Evolutionary conservation across 768 basidiomycete species (phyloP).

Genomic region (Botryobasidium botryosum): DNA sequence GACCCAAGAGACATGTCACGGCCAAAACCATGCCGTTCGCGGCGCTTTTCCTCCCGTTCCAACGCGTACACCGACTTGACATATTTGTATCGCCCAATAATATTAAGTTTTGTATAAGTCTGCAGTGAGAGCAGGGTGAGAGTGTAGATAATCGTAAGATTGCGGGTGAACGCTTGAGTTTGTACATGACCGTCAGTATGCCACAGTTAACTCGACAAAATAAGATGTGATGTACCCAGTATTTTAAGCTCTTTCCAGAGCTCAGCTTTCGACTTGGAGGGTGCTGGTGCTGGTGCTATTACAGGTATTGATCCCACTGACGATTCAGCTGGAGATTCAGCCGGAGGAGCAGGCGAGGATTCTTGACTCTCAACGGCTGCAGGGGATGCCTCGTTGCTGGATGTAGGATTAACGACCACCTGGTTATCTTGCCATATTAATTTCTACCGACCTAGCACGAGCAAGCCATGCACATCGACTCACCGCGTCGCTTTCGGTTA

Average conservation of each 20-base stretch:
- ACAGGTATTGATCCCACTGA: too few relatives aligned
- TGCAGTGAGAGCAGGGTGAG: slow-evolving; percentile 73
- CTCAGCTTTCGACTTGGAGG: slow-evolving; percentile 48
- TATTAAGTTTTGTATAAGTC: slow-evolving; percentile 68
- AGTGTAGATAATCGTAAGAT: slow-evolving; percentile 74
- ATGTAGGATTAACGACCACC: too few relatives aligned
- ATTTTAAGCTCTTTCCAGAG: slow-evolving; percentile 91
- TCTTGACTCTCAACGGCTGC: too few relatives aligned
- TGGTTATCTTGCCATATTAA: too few relatives aligned
- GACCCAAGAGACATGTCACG: background rate
- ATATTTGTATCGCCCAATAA: slow-evolving; percentile 72
- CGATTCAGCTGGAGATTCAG: too few relatives aligned
- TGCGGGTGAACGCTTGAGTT: slow-evolving; percentile 64
- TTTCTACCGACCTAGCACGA: too few relatives aligned
- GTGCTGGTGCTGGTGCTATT: background rate
- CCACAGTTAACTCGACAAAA: background rate
- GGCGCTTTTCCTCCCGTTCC: slow-evolving; percentile 23
- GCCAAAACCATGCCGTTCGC: background rate
- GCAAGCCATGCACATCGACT: too few relatives aligned
- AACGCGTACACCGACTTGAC: slow-evolving; percentile 45
- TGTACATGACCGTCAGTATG: too few relatives aligned
- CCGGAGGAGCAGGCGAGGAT: too few relatives aligned
- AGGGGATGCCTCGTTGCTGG: too few relatives aligned
- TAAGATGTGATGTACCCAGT: slow-evolving; percentile 36
- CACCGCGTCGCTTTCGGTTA: too few relatives aligned